Percentiles rank a stretch among this genome's conserved stretches.
Conservation (phyloP, 1,139 yeast genomes). For the Suhomyces yuchorum region DNA sequence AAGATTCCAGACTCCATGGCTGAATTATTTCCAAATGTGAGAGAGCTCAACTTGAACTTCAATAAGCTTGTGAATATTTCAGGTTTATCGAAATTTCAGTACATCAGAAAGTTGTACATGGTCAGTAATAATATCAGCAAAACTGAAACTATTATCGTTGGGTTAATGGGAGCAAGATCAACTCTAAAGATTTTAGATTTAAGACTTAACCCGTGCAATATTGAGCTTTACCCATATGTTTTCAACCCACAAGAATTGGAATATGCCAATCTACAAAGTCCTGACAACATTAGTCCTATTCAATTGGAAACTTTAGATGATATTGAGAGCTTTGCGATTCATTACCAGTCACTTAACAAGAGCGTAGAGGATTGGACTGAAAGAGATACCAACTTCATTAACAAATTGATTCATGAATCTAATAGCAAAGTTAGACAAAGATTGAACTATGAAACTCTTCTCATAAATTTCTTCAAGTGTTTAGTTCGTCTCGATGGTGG, state of each 20-base stretch:
- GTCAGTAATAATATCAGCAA: slow-evolving; percentile 48
- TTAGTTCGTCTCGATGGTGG: slow-evolving; percentile 47
- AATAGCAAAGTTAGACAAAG: slow-evolving; percentile 31
- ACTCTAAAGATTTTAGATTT: slow-evolving; percentile 47
- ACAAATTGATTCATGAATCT: slow-evolving; percentile 24
- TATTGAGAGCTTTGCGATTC: slow-evolving; percentile 46
- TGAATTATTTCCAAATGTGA: slow-evolving; percentile 46
- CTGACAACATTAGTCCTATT: slow-evolving; percentile 28
- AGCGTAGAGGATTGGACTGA: slow-evolving; percentile 40
- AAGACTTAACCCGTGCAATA: slow-evolving; percentile 53
- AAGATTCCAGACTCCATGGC: slow-evolving; percentile 40
- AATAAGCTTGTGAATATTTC: slow-evolving; percentile 39
- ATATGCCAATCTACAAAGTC: slow-evolving; percentile 18
- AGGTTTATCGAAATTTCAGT: slow-evolving; percentile 32
- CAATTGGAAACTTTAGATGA: slow-evolving; percentile 49
- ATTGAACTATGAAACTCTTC: slow-evolving; percentile 40
- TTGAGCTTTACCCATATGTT: slow-evolving; percentile 53
- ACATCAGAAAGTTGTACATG: slow-evolving; percentile 43
- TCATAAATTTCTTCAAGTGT: slow-evolving; percentile 38
- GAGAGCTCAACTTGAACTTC: slow-evolving; percentile 53
- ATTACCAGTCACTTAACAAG: slow-evolving; percentile 40
- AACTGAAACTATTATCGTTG: slow-evolving; percentile 36
- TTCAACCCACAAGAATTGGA: slow-evolving; percentile 50
- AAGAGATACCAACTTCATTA: slow-evolving; percentile 33
- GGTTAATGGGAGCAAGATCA: slow-evolving; percentile 33